Conservation (phyloP, 208 protist genomes). For the Trypanosomatidae sp. region DNA sequence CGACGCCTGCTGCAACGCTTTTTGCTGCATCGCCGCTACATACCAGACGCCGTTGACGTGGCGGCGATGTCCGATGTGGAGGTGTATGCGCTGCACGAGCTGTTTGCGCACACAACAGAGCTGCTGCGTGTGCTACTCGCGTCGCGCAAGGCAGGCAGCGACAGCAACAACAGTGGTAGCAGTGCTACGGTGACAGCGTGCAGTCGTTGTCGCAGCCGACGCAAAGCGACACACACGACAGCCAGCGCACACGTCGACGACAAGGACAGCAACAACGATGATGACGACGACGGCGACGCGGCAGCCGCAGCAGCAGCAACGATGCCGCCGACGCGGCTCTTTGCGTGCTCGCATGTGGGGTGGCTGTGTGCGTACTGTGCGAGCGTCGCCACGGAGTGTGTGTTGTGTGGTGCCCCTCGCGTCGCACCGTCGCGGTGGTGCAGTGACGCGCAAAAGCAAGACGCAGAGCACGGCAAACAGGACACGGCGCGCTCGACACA, state of each 20-base stretch:
- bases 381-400: slow-evolving; percentile 14
- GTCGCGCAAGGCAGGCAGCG: too few relatives aligned
- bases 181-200: too few relatives aligned
- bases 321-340: background rate
- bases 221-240: slow-evolving; percentile 1
- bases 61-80: slow-evolving; percentile 63
- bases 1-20: slow-evolving; percentile 22
- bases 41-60: slow-evolving; percentile 44
- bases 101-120: slow-evolving; percentile 12
- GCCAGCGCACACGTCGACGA: background rate
- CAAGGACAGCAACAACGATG: background rate
- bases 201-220: slow-evolving; percentile 26
- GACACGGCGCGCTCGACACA: too few relatives aligned
- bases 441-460: too few relatives aligned
- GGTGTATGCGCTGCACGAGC: slow-evolving; percentile 27
- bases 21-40: slow-evolving; percentile 34
- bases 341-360: slow-evolving; percentile 18
- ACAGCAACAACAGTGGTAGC: too few relatives aligned
- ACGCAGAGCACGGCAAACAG: too few relatives aligned
- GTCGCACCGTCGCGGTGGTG: too few relatives aligned
- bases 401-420: slow-evolving; percentile 42
- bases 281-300: background rate
- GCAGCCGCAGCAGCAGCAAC: background rate
- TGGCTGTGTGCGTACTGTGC: slow-evolving; percentile 20
- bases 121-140: slow-evolving; percentile 27